Evolutionary conservation across 2,329 filamentous ascomycete species (phyloP), one percentile per base, ranked within the genome.

Genomic region (Rugonectria rugulosa): DNA sequence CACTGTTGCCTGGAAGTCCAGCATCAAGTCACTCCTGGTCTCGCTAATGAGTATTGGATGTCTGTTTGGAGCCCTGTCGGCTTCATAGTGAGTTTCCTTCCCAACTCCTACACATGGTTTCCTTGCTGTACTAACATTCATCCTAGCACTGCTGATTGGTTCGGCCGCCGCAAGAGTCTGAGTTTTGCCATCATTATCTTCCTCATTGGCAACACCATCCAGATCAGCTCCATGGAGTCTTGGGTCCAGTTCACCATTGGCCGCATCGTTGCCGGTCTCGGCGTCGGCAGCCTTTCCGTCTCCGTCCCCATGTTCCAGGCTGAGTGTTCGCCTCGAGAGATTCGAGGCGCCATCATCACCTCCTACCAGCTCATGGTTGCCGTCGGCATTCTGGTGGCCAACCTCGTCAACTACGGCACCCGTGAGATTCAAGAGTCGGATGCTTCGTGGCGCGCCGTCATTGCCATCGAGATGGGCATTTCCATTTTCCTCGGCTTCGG

Each of bases 281-380:
- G 88, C 37, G 81, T 90, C 23, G 88, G 88, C 37, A 87, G 80
- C 46, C 77, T 90, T 2, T 88, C 85, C 0, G 82, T 88, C 27
- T 79, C 84, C 31, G 85, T 88, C 3, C 86, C 87, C 54, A 85
- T 89, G 79, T 88, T 86, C 71, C 86, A 89, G 71, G 83, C 83
- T 34, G 87, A 89, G 68, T 85, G 79, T 47, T 79, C 83, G 2
- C 87, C 87, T 4, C 78, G 80, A 15, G 79, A 85, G 64, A 86
- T 88, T 58, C 83, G 86, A 62, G 86, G 86, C 62, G 81, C 83
- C 27, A 81, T 89, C 37, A 83, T 88, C 15, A 79, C 82, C 4
- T 85, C 82, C n/a, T 91, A 90, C 72, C 88, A 91, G 73, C 82
- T 91, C 14, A 86, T 90, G 75, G 88, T 91, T 70, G 90, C 88